These are phyloP conservation scores for Telfairia occidentalis DNA, from an alignment of 331 rosid genomes.

Conservation along the genomic window DNA sequence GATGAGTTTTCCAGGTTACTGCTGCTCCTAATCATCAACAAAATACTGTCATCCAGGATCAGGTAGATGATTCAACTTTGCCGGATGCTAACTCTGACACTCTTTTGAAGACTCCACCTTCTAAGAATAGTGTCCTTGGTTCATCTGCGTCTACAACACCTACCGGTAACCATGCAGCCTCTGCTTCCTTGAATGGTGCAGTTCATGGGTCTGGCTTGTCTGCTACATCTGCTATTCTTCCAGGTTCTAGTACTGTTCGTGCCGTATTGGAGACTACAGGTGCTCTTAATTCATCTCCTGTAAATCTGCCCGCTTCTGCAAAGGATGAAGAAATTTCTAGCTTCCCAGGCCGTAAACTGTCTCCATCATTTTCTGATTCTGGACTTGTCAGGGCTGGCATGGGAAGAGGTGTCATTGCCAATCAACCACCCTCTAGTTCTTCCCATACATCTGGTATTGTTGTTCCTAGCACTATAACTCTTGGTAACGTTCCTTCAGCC, in stretches of 20 bases:
- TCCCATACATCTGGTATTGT: constrained; percentile 54
- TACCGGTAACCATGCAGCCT: constrained; percentile 36
- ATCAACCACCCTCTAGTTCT: constrained; percentile 45
- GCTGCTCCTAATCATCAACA: constrained; percentile 28
- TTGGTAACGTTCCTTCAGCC: constrained; percentile 56
- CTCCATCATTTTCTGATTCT: constrained; percentile 81
- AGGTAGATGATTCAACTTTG: constrained; percentile 69
- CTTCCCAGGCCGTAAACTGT: constrained; percentile 65
- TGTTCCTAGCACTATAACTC: constrained; percentile 47
- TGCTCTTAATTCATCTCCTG: constrained; percentile 40
- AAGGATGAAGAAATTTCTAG: constrained; percentile 69
- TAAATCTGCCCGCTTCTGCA: constrained; percentile 39
- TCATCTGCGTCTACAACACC: constrained; percentile 58
- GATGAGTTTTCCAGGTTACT: constrained; percentile 21
- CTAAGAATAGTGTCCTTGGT: constrained; percentile 42
- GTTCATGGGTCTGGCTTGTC: constrained; percentile 41
- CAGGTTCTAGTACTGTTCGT: constrained; percentile 44
- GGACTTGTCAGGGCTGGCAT: constrained; percentile 47
- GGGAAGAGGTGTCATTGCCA: constrained; percentile 50
- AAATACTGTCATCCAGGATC: constrained; percentile 54
- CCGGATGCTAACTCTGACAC: constrained; percentile 64
- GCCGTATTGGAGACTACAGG: constrained; percentile 38
- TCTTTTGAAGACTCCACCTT: constrained; percentile 69
- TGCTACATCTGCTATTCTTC: constrained; percentile 27
- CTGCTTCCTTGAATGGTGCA: constrained; percentile 41